Base-by-base conservation (phyloP, 192 early-diverging fungal species). In the Coemansia sp. region DNA sequence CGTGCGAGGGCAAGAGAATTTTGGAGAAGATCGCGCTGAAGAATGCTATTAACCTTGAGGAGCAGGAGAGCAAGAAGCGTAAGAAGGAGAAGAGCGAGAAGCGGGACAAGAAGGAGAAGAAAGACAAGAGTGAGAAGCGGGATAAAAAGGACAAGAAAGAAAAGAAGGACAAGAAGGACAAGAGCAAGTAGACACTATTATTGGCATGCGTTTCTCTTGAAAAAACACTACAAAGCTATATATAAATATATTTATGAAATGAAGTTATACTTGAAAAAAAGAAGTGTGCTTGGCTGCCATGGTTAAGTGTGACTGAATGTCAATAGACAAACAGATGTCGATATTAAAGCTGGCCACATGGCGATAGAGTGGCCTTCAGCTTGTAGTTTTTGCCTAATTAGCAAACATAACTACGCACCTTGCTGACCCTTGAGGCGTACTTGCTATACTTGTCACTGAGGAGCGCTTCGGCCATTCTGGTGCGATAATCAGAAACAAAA, bases 1-100 rank as follows among this genome's bases (percentile, higher is more conserved):
- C 92, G 27, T 95, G 95, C 65, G 94, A 98, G 70, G 93, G 90
- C 69, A 92, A 91, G 78, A 90, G 93, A 53, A 91, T 87, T 43
- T 70, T 98, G 16, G 87, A 93, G 68, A 86, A 89, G 75, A 73
- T 93, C 59, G 76, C 88, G 20, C 75, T 82, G 66, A 86, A 85
- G 82, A 81, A 83, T 69, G 75, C 64, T 16, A 50, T 78, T 38
- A 39, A 37, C 15, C 40, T 65, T 27, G 73, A 87, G 32, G 74
- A 82, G 12, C 66, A 87, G 59, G 75, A 78, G 6, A 78, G 78
- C 35, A 81, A 76, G 61, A 78, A 85, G 68, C 62, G 73, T 38
- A 86, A 85, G 67, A 75, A 72, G 61, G 75, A 78, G 0, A 71
- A 40, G 52, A 60, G 50, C 34, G 61, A 62, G 13, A 73, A 63